Evolutionary conservation across 495 filamentous ascomycete species (phyloP).

Genomic region (Lepraria neglecta): DNA sequence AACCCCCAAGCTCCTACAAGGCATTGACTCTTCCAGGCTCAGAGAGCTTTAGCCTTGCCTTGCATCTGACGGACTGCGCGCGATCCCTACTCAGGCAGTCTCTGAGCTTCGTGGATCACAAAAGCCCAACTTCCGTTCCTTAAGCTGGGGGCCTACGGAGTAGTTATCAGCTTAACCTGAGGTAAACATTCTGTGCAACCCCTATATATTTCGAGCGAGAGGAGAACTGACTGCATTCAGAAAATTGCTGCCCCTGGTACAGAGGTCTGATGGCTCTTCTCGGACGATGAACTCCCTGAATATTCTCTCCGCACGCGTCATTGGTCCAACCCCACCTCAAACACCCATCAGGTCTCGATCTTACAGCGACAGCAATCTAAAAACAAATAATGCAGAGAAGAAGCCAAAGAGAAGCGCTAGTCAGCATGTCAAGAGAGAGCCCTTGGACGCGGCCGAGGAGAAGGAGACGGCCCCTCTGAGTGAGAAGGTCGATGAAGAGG

Average conservation of each 20-base stretch:
- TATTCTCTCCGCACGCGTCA: slow-evolving; percentile 82
- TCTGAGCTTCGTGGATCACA: slow-evolving; percentile 2
- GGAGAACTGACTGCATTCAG: neutral
- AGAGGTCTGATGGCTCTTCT: slow-evolving; percentile 44
- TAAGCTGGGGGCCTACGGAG: slow-evolving; percentile 1
- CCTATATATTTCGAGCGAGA: neutral
- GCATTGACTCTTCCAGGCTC: slow-evolving; percentile 7
- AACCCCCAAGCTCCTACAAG: slow-evolving; percentile 24
- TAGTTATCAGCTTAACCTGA: neutral
- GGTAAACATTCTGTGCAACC: neutral
- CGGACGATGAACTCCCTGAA: slow-evolving; percentile 96
- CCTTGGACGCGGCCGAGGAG: slow-evolving; percentile 36
- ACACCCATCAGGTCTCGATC: slow-evolving; percentile 29
- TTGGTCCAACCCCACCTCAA: slow-evolving; percentile 52
- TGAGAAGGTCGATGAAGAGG: slow-evolving; percentile 36
- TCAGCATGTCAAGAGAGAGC: slow-evolving; percentile 41
- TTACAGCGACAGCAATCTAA: slow-evolving; percentile 25
- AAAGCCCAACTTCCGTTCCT: neutral
- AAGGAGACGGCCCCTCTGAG: slow-evolving; percentile 25
- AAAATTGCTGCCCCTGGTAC: neutral
- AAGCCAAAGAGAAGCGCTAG: slow-evolving; percentile 34
- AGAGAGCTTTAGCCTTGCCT: neutral
- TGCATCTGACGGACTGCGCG: neutral
- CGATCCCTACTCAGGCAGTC: neutral
- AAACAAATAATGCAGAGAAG: slow-evolving; percentile 10